Base-by-base conservation (phyloP, 1,284 basidiomycete species). In the Melampsora larici-populina region DNA sequence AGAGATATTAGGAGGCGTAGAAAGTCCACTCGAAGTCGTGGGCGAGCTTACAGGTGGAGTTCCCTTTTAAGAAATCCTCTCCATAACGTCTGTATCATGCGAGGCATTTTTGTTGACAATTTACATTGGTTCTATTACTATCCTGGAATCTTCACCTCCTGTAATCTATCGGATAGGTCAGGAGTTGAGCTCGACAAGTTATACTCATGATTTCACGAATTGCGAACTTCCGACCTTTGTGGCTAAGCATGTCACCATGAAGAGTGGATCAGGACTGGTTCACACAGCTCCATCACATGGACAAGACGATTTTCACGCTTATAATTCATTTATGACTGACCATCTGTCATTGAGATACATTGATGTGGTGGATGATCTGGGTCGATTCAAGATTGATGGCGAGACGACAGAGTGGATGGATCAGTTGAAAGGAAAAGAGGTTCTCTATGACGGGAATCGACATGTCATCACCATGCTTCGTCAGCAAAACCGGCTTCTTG, bases 271-370 rank as follows among this genome's bases (percentile, higher is more conserved):
- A 0, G 96, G 96, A 48, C 87, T 98, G 0, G 97, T 99, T 0
- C 96, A 99, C 82, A 93, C 91, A 79, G 96, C 96, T 0, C 95
- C 96, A 6, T 94, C 93, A 0, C 97, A 99, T 81, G 96, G 96
- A 40, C 88, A 89, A 17, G 96, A 99, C 80, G 97, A 99, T 84
- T 93, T 92, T 85, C 87, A 87, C 0, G 78, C 81, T 0, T 78
- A 78, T 60, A 78, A 46, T 13, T 79, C 82, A 9, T 73, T 79
- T 85, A 36, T 80, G 33, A 18, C 84, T 87, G 79, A 67, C 89
- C 11, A 58, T 49, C 11, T 21, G 21, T 60, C 58, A 26, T 43
- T 60, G n/a, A 33, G 49, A 64, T 51, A 29, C 24, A 69, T 69
- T 40, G 78, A 78, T 21, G 26, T 78, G 73, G 91, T 99, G 29